Conservation (phyloP, 179 eudicot species). For the Gypsophila paniculata region DNA sequence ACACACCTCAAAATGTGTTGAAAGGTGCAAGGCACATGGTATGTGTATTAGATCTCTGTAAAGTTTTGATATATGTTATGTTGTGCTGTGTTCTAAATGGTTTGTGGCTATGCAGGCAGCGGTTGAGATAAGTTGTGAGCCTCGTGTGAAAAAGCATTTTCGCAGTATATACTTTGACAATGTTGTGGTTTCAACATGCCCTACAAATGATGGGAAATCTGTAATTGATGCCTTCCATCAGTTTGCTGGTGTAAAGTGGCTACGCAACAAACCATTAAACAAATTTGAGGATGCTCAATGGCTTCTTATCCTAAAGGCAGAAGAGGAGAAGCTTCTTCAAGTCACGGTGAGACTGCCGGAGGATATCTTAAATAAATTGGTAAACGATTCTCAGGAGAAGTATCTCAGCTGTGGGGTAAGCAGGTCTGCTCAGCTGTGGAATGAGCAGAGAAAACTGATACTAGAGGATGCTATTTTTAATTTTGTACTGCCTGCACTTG, state of each 20-base stretch:
- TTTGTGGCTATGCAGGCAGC: constrained; percentile 58
- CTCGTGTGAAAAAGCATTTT: constrained; percentile 80
- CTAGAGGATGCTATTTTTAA: constrained; percentile 66
- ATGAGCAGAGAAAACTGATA: constrained; percentile 86
- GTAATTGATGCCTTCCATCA: constrained; percentile 76
- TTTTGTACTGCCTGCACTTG: constrained; percentile 76
- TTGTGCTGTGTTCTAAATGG: neutral
- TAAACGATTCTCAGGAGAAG: constrained; percentile 66
- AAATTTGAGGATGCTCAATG: constrained; percentile 91
- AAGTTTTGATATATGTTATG: neutral
- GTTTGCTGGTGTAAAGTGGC: constrained; percentile 88
- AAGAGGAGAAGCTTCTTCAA: constrained; percentile 89
- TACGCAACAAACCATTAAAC: constrained; percentile 70
- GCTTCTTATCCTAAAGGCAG: constrained; percentile 97
- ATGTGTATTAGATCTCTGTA: constrained; percentile 21
- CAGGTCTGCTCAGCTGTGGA: constrained; percentile 90
- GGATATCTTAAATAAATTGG: constrained; percentile 45
- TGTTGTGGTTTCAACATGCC: constrained; percentile 79
- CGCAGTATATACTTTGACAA: constrained; percentile 81
- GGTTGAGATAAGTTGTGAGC: constrained; percentile 92
- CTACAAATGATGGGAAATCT: constrained; percentile 70
- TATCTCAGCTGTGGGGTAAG: constrained; percentile 89
- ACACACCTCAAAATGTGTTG: constrained; percentile 71
- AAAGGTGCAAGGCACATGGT: constrained; percentile 99
- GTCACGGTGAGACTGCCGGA: constrained; percentile 78